These are phyloP conservation scores for Claviceps paspali DNA, from an alignment of 2,329 filamentous ascomycete genomes.

Conservation along the genomic window DNA sequence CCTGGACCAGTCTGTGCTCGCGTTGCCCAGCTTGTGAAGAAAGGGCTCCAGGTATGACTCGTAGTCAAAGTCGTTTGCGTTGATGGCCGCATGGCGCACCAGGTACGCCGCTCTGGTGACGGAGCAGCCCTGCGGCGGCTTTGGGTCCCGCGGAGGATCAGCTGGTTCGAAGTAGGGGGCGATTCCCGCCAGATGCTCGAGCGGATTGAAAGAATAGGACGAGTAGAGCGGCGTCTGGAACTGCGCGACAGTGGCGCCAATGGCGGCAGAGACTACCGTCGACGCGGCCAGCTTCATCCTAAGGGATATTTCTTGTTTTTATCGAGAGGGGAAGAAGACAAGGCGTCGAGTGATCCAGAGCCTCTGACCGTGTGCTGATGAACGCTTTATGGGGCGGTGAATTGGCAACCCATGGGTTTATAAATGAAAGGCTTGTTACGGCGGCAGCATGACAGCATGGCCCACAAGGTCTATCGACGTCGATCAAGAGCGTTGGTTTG, in stretches of 20 bases:
- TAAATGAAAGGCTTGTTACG: too few species aligned
- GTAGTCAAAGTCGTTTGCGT: slow-evolving; percentile 43
- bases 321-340: not conserved
- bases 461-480: too few species aligned
- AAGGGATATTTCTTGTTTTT: not conserved
- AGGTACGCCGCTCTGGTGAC: slow-evolving; percentile 38
- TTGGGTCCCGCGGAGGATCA: slow-evolving; percentile 20
- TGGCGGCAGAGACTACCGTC: not conserved
- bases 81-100: slow-evolving; percentile 44
- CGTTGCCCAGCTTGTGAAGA: slow-evolving; percentile 42
- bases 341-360: not conserved
- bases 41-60: slow-evolving; percentile 42
- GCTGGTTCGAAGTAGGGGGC: slow-evolving; percentile 42
- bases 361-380: too few species aligned
- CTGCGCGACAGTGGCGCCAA: slow-evolving; percentile 1
- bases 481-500: too few species aligned
- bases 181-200: slow-evolving; percentile 40
- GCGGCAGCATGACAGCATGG: too few species aligned
- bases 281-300: slow-evolving; percentile 1
- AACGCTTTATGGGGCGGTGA: too few species aligned
- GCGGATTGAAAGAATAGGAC: slow-evolving; percentile 34
- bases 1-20: slow-evolving; percentile 40
- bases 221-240: slow-evolving; percentile 22
- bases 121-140: slow-evolving; percentile 32
- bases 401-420: too few species aligned